These are phyloP conservation scores for Debaryomyces singareniensis DNA, from an alignment of 1,139 yeast genomes.

Conservation along the genomic window DNA sequence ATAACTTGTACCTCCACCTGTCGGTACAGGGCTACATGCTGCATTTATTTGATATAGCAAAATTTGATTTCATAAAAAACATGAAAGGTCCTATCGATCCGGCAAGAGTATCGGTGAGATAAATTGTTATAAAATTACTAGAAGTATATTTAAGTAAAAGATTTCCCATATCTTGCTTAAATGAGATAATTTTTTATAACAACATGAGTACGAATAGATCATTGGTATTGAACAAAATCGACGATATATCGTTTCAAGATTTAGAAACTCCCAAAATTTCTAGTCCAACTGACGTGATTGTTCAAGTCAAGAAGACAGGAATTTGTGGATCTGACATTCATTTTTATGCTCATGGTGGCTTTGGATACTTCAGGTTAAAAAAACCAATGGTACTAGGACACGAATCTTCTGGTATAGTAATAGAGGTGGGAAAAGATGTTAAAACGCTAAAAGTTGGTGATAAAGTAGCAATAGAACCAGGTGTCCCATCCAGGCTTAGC, in stretches of 20 bases:
- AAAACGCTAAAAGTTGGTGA: slow-evolving; percentile 64
- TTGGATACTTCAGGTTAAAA: slow-evolving; percentile 63
- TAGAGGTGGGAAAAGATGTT: slow-evolving; percentile 59
- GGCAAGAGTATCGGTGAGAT: too few relatives aligned
- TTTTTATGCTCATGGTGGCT: slow-evolving; percentile 71
- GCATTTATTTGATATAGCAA: too few relatives aligned
- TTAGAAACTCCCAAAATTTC: slow-evolving; percentile 57
- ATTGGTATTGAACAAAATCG: slow-evolving; percentile 59
- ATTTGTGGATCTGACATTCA: slow-evolving; percentile 88
- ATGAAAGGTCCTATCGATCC: too few relatives aligned
- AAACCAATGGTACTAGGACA: slow-evolving; percentile 72
- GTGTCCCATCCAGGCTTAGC: slow-evolving; percentile 70
- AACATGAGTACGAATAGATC: slow-evolving; percentile 50
- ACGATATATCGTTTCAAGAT: slow-evolving; percentile 59
- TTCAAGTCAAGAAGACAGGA: slow-evolving; percentile 72
- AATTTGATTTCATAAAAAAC: too few relatives aligned
- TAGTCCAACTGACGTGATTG: slow-evolving; percentile 65
- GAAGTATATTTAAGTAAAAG: too few relatives aligned
- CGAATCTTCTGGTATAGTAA: slow-evolving; percentile 68
- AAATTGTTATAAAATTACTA: too few relatives aligned
- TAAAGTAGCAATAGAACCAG: slow-evolving; percentile 70
- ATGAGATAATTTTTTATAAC: too few relatives aligned
- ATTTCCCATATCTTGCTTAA: too few relatives aligned
- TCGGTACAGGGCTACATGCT: too few relatives aligned
- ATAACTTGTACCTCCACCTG: too few relatives aligned